Evolutionary conservation across 306 rosid genomes (phyloP).

Genomic region (Vigna hirtella): DNA sequence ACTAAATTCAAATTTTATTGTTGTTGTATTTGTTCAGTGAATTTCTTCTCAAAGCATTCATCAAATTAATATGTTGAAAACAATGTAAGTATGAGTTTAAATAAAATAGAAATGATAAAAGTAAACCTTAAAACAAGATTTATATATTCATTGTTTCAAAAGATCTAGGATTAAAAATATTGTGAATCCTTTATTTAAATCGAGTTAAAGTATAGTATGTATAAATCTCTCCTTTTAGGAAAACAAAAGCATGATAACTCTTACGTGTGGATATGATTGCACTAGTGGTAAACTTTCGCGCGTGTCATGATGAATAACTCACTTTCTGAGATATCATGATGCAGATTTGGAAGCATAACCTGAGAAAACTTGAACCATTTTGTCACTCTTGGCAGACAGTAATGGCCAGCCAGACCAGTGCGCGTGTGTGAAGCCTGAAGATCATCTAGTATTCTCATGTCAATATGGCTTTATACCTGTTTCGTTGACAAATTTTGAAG

Average conservation of each 20-base stretch:
- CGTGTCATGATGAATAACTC: constrained; percentile 20
- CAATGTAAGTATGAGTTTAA: too few relatives aligned
- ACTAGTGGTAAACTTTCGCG: constrained; percentile 5
- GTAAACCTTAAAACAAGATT: too few relatives aligned
- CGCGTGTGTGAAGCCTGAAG: constrained; percentile 39
- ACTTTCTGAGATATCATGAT: constrained; percentile 40
- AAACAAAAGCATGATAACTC: neutral
- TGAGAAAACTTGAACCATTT: constrained; percentile 35
- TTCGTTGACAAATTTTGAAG: constrained; percentile 49
- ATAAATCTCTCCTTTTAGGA: too few relatives aligned
- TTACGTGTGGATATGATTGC: neutral
- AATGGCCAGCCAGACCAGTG: constrained; percentile 42
- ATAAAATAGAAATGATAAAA: too few relatives aligned
- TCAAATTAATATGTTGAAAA: too few relatives aligned
- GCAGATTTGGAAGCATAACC: constrained; percentile 10
- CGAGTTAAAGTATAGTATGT: too few relatives aligned
- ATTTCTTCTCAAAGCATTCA: too few relatives aligned
- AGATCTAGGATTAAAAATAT: too few relatives aligned
- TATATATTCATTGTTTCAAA: too few relatives aligned
- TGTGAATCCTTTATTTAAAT: too few relatives aligned
- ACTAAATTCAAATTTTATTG: too few relatives aligned
- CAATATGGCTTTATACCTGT: constrained; percentile 58
- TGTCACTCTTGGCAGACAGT: constrained; percentile 37
- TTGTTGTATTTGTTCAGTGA: too few relatives aligned
- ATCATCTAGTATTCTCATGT: constrained; percentile 26